Evolutionary conservation across 2,329 filamentous ascomycete genomes (phyloP), one percentile per base, ranked within the genome.

Genomic region (Aspergillus fructus): DNA sequence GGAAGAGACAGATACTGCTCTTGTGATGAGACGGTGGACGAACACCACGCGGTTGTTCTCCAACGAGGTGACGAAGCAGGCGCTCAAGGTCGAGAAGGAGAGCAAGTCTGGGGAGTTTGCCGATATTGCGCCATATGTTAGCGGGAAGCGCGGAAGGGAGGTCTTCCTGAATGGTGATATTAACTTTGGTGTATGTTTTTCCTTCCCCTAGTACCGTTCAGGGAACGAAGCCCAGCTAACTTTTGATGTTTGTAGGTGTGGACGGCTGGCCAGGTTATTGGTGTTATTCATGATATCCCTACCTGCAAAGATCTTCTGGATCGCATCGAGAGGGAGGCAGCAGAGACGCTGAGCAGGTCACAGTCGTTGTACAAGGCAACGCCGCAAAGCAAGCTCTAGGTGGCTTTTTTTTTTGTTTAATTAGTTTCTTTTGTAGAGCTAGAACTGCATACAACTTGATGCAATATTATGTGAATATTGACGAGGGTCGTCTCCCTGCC

Each of bases 201-300:
- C 48, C 85, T 43, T 30, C 27, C 9, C 27, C 27, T 30, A 30
- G 9, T 37, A 24, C 55, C 58, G 12, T 19, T 43, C 42, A 37
- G 27, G 40, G 27, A 39, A 42, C 8, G 19, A 48, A 40, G 9
- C 17, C n/a, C 9, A 50, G 47, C 59, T 66, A 53, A 67, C 55
- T 41, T 21, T 11, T n/a, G 8, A 27, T n/a, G 8, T 27, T 12
- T 61, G 47, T 53, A 93, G 89, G 90, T 97, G 40, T 99, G 94
- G 94, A 97, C 94, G 19, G 92, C 93, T 8, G 94, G 94, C 11
- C 93, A 97, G 74, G 93, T 97, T 64, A 96, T 99, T 64, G 90
- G 90, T 5, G 74, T 94, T 55, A 94, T 94, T 61, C 86, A 93
- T 66, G 90, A 94, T 67, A 90, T 93, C 54, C 89, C 89, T 8